A percentile compares a stretch with the other conserved stretches of the same genome.
Conservation (phyloP, 2,329 filamentous ascomycete genomes). For the Colletotrichum horii region DNA sequence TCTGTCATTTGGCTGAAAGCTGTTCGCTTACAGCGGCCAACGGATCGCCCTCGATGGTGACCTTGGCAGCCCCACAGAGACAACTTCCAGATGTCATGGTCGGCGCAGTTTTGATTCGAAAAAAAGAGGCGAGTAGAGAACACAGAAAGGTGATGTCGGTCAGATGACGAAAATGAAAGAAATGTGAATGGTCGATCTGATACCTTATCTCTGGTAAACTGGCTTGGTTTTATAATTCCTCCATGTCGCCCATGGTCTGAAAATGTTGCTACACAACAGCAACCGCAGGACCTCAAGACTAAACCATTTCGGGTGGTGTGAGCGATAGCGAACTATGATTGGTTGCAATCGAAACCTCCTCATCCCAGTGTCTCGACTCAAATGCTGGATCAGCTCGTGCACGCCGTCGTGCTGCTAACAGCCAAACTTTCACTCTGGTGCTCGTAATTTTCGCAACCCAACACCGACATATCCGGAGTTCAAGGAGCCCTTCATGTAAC, state of each 20-base stretch:
- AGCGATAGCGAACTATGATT: not conserved
- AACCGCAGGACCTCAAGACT: not conserved
- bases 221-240: not conserved
- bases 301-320: not conserved
- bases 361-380: not conserved
- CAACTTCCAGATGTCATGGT: not conserved
- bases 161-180: not conserved
- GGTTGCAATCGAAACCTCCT: not conserved
- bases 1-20: not conserved
- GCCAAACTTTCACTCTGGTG: not conserved
- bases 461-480: not conserved
- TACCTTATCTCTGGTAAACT: not conserved
- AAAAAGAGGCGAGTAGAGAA: too few relatives aligned
- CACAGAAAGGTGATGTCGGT: not conserved
- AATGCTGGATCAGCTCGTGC: not conserved
- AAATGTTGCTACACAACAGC: not conserved
- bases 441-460: not conserved
- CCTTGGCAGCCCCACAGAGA: slow-evolving; percentile 1
- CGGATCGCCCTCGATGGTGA: not conserved
- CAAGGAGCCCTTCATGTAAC: not conserved
- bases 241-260: not conserved
- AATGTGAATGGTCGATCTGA: not conserved
- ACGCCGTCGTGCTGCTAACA: not conserved
- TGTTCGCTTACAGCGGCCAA: not conserved
- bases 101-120: not conserved